These are phyloP conservation scores for Verticillium albo-atrum DNA, from an alignment of 2,329 filamentous ascomycete species.

Conservation along the genomic window DNA sequence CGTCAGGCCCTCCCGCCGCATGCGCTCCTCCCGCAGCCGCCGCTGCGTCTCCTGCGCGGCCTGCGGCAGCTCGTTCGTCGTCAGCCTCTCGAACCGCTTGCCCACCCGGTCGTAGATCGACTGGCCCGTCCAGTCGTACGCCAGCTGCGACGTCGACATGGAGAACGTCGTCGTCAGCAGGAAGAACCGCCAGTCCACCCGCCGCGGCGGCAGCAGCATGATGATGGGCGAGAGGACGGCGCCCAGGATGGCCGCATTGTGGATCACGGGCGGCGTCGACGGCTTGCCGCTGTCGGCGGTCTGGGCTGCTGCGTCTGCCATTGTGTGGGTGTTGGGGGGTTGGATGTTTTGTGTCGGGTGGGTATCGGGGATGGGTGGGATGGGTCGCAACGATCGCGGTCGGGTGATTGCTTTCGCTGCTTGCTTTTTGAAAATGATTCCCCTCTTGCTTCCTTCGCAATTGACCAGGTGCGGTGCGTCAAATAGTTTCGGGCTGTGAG, in stretches of 20 bases:
- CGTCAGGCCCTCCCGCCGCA: conserved; percentile 11
- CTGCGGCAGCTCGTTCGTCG: conserved; percentile 54
- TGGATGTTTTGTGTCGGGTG: not conserved
- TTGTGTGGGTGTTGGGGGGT: not conserved
- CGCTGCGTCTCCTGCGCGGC: conserved; percentile 42
- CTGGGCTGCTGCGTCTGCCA: conserved; percentile 7
- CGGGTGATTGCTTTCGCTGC: not conserved
- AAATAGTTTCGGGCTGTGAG: not conserved
- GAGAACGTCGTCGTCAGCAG: conserved; percentile 46
- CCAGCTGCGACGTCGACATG: conserved; percentile 50
- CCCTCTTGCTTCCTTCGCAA: not conserved
- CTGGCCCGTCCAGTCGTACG: conserved; percentile 51
- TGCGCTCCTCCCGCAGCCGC: conserved; percentile 32
- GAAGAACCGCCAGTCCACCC: conserved; percentile 44
- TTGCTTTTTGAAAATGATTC: too few species aligned
- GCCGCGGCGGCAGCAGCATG: conserved; percentile 48
- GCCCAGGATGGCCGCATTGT: conserved; percentile 43
- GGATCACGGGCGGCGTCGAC: conserved; percentile 29
- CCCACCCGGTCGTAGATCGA: conserved; percentile 45
- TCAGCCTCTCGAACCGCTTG: conserved; percentile 36
- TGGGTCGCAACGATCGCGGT: too few species aligned
- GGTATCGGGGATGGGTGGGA: too few species aligned
- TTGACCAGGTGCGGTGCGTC: not conserved
- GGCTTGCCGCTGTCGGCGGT: conserved; percentile 1
- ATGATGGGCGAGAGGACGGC: conserved; percentile 42